phyloP scores from a whole-genome alignment of 495 filamentous ascomycete genomes.

The Chlorociboria aeruginascens region DNA sequence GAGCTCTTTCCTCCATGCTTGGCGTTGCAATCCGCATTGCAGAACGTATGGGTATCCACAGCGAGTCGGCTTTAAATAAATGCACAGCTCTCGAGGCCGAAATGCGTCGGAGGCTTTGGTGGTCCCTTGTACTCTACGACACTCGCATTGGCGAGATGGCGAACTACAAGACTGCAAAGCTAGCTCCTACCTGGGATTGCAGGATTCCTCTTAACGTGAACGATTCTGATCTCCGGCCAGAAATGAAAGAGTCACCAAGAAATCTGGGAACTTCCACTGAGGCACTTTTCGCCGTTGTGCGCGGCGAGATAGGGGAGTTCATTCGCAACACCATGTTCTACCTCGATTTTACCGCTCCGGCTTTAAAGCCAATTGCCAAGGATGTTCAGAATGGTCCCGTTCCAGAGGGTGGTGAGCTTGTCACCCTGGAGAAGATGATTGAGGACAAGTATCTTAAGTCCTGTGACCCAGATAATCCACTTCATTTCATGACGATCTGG shows the following conservation, averaged over 20 bases:
- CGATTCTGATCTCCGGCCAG: slow-evolving; percentile 30
- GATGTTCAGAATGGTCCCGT: slow-evolving; percentile 30
- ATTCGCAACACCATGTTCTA: slow-evolving; percentile 32
- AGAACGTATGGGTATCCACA: slow-evolving; percentile 30
- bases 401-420: slow-evolving; percentile 24
- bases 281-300: slow-evolving; percentile 42
- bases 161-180: slow-evolving; percentile 43
- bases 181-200: slow-evolving; percentile 42
- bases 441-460: slow-evolving; percentile 37
- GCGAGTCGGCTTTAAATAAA: slow-evolving; percentile 38
- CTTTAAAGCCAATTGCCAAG: slow-evolving; percentile 32
- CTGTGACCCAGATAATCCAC: slow-evolving; percentile 45
- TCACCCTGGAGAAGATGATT: slow-evolving; percentile 26
- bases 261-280: slow-evolving; percentile 38
- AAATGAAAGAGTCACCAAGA: slow-evolving; percentile 25
- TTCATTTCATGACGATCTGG: slow-evolving; percentile 43
- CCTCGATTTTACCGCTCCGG: slow-evolving; percentile 28
- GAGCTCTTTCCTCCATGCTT: slow-evolving; percentile 29
- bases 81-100: slow-evolving; percentile 47
- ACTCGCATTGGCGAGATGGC: slow-evolving; percentile 42
- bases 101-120: slow-evolving; percentile 49
- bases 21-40: slow-evolving; percentile 33
- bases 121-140: slow-evolving; percentile 46
- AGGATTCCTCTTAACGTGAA: slow-evolving; percentile 29
- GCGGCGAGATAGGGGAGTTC: slow-evolving; percentile 35